phyloP scores from a whole-genome alignment of 192 early-diverging fungal genomes.

The Coemansia sp. region DNA sequence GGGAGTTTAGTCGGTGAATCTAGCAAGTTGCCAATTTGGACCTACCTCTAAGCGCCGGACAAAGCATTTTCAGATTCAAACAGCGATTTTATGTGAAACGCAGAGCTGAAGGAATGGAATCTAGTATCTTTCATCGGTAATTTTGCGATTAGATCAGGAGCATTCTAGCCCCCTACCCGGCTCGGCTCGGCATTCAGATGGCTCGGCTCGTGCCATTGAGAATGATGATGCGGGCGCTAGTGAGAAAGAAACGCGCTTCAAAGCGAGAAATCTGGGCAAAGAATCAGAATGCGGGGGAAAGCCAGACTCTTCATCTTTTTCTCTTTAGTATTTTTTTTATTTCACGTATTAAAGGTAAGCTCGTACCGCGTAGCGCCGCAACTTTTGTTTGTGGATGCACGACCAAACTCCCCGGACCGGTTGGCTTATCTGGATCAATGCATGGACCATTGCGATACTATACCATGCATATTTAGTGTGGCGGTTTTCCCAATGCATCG shows the following conservation, averaged over 20 bases:
- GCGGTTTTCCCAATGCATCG: slow-evolving; percentile 5
- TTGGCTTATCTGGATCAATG: slow-evolving; percentile 6
- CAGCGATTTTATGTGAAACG: no score
- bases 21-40: background rate
- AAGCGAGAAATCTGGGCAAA: no score
- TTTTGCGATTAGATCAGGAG: no score
- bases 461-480: slow-evolving; percentile 8
- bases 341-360: slow-evolving; percentile 4
- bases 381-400: background rate
- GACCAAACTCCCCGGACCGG: slow-evolving; percentile 2
- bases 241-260: no score
- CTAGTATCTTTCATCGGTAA: no score
- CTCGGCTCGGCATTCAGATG: no score
- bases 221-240: no score
- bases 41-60: background rate
- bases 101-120: no score
- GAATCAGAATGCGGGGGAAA: no score
- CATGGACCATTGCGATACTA: slow-evolving; percentile 8
- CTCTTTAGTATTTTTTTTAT: background rate
- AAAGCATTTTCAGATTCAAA: background rate
- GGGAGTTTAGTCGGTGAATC: background rate
- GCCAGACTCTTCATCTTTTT: background rate
- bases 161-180: no score
- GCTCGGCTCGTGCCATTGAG: no score
- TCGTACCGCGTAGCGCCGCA: background rate